Evolutionary conservation across 2,329 filamentous ascomycete species (phyloP), one percentile per base, ranked within the genome.

Genomic region (Piedraia hortae): DNA sequence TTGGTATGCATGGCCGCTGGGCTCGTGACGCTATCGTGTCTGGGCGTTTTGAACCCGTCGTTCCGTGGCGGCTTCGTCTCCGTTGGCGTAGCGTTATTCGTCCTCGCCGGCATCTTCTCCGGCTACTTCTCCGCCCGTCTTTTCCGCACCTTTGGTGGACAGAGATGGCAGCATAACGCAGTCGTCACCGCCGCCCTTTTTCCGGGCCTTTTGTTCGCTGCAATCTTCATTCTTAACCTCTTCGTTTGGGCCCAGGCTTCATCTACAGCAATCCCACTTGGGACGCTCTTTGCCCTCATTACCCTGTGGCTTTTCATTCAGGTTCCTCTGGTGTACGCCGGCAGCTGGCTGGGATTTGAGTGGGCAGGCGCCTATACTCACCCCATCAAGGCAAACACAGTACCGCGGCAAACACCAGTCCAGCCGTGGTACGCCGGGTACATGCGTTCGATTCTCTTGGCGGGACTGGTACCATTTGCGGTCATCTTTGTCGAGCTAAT

Each of bases 201-300:
- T 39, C 77, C 77, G 0, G 75, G 75, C 1, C 54, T 85, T 4
- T 48, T 73, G 1, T 88, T 88, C 38, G 52, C 56, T 5, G 54
- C 72, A 14, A 50, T 80, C 16, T 77, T 88, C 45, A 56, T 82
- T 21, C 56, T 88, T 27, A 88, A 89, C 42, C 54, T 88, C 6
- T 88, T 88, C 39, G 73, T 85, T 26, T 89, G 77, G 77, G 68
- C 74, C 1, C 74, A 88, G 45, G 73, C 75, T 1, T 85, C 73
- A 6, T 80, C 71, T 42, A 88, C 75, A 1, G 77, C 77, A 1
- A 67, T 89, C 15, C 77, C 77, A 0, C 80, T 89, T 34, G 60
- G 68, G 15, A 85, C 74, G 0, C 53, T 89, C 3, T 39, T 85
- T 14, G 69, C 54, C 5, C 60, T 89, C 3, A 45, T 75, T 10